phyloP scores from a whole-genome alignment of 495 filamentous ascomycete species.

The Trichoderma erinaceum region DNA sequence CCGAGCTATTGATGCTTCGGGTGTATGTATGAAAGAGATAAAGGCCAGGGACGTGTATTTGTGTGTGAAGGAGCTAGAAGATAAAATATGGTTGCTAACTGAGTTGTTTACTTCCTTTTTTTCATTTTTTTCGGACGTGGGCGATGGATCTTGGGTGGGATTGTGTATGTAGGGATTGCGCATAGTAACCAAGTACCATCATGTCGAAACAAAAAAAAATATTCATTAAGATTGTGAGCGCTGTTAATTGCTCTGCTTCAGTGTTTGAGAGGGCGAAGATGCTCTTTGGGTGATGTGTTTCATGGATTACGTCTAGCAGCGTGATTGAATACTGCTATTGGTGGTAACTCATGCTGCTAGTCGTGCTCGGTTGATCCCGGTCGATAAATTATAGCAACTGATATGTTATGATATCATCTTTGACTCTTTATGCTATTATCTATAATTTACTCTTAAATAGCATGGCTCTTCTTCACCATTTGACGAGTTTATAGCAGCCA shows the following conservation, averaged over 20 bases:
- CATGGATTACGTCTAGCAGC: no score
- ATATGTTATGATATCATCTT: no score
- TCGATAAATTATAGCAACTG: no score
- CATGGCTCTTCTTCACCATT: no score
- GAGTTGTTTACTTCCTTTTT: constrained; percentile 6
- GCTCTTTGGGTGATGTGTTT: no score
- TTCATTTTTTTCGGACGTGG: constrained; percentile 7
- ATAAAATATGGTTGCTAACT: constrained; percentile 13
- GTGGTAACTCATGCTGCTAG: no score
- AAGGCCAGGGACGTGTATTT: background rate
- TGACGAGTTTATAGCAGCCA: no score
- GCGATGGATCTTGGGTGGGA: constrained; percentile 13
- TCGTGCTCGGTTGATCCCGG: no score
- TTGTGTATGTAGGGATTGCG: constrained; percentile 13
- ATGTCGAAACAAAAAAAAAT: constrained; percentile 7
- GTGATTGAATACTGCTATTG: no score
- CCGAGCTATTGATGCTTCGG: background rate
- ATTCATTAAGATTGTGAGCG: constrained; percentile 3
- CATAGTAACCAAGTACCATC: constrained; percentile 11
- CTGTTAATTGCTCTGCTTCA: background rate
- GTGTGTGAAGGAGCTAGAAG: background rate
- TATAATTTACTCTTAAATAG: no score
- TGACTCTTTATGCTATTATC: no score
- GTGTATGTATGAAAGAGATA: constrained; percentile 11
- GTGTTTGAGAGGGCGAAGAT: no score